phyloP scores from a whole-genome alignment of 2,329 filamentous ascomycete species.

The Erysiphe neolycopersici region DNA sequence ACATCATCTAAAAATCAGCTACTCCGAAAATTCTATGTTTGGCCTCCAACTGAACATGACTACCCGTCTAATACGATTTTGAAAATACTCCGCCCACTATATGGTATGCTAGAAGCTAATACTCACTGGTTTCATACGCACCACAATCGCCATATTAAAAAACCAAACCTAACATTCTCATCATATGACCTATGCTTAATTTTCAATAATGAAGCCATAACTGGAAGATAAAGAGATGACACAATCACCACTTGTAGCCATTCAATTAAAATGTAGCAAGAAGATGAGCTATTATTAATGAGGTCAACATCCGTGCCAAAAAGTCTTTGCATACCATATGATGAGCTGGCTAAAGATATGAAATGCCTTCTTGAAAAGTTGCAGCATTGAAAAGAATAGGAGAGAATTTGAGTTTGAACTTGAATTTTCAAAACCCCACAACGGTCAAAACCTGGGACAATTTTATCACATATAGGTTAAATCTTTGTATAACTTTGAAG shows the following conservation, averaged over 20 bases:
- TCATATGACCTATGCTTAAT: not conserved
- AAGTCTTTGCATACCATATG: too few relatives aligned
- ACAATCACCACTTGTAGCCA: not conserved
- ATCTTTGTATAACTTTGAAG: too few relatives aligned
- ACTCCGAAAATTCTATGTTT: not conserved
- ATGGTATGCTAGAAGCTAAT: not conserved
- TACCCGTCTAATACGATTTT: not conserved
- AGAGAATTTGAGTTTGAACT: too few relatives aligned
- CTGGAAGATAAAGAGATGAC: not conserved
- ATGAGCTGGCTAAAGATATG: too few relatives aligned
- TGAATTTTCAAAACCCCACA: too few relatives aligned
- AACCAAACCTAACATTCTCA: not conserved
- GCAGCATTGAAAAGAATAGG: too few relatives aligned
- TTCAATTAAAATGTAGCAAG: not conserved
- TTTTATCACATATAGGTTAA: too few relatives aligned
- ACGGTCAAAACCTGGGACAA: too few relatives aligned
- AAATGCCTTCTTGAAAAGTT: too few relatives aligned
- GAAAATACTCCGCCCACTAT: not conserved
- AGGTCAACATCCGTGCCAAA: too few relatives aligned
- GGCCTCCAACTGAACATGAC: not conserved
- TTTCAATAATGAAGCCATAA: not conserved
- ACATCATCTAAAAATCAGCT: not conserved
- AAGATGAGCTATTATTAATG: not conserved
- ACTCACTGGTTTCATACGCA: not conserved
- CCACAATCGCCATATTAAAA: not conserved